Evolutionary conservation across 2,329 filamentous ascomycete species (phyloP).

Genomic region (Curvularia sp.): DNA sequence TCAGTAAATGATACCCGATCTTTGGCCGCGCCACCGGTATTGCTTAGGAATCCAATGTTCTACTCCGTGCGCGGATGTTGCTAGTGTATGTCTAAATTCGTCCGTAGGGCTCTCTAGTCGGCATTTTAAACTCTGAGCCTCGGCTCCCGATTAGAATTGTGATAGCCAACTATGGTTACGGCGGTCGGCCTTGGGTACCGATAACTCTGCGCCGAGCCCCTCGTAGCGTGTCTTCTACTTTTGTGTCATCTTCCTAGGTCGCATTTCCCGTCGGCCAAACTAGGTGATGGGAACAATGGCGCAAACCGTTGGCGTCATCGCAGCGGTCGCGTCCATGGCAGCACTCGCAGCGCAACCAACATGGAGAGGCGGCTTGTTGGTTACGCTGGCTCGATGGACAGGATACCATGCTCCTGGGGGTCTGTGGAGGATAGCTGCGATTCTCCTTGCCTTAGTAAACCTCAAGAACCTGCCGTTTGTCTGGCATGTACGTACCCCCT

Average conservation of each 20-base stretch:
- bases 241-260: neutral
- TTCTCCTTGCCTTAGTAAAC: conserved; percentile 59
- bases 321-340: conserved; percentile 31
- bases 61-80: no score
- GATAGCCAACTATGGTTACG: conserved; percentile 1
- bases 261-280: neutral
- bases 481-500: conserved; percentile 68
- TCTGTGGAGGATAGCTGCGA: conserved; percentile 44
- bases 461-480: conserved; percentile 76
- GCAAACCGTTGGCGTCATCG: conserved; percentile 27
- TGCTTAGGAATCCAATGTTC: neutral
- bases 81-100: no score
- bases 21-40: neutral
- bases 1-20: conserved; percentile 18
- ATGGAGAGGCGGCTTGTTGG: conserved; percentile 26
- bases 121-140: conserved; percentile 12
- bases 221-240: neutral
- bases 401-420: conserved; percentile 44
- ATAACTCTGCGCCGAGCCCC: neutral
- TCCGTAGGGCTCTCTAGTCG: neutral
- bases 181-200: neutral
- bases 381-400: conserved; percentile 28
- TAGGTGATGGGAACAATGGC: conserved; percentile 30
- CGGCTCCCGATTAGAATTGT: conserved; percentile 7
- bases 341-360: conserved; percentile 35